Evolutionary conservation across 768 basidiomycete genomes (phyloP), one percentile per base, ranked within the genome.

Genomic region (Termitomyces sp.): DNA sequence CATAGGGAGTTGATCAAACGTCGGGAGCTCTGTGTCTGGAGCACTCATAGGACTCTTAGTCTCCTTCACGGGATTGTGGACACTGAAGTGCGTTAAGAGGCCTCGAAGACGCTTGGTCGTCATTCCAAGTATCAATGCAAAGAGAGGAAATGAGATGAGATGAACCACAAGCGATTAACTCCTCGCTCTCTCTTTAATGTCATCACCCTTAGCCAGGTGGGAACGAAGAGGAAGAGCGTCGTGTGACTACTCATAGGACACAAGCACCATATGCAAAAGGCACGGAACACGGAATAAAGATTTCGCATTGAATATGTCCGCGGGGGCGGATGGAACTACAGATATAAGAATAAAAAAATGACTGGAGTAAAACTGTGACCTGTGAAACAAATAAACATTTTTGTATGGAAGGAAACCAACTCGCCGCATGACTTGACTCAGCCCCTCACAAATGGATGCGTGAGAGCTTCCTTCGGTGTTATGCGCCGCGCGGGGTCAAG

Each of bases 401-500:
- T 22, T 26, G 3, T 44, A 28, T 30, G 19, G 19, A 30, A 17
- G 17, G 15, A 32, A 21, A 21, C 30, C 24, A 24, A n/a, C 5
- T 12, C 15, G 17, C 12, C 40, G 14, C 40, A 17, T n/a, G 10
- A 12, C n/a, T 45, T 30, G 35, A 32, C 17, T 70, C 55, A 76
- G 21, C 75, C 76, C 17, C 88, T 77, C 54, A 98, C 83, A 70
- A 96, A 98, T 0, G 91, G 84, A 70, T 98, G 94, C 9, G 79
- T 70, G 40, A 98, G 77, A 4, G 92, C 94, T 65, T 98, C 96
- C 64, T 87, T 84, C 1, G 95, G 94, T n/a, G 84, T 85, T 32
- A 97, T 83, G 64, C 96, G 74, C 67, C 92, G 84, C 41, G 83
- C 77, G 2, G 95, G 90, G 66, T 98, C 96, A 15, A 99, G 77